Evolutionary conservation across 2,329 filamentous ascomycete genomes (phyloP).

Genomic region (Stagonosporopsis chrysanthemi): DNA sequence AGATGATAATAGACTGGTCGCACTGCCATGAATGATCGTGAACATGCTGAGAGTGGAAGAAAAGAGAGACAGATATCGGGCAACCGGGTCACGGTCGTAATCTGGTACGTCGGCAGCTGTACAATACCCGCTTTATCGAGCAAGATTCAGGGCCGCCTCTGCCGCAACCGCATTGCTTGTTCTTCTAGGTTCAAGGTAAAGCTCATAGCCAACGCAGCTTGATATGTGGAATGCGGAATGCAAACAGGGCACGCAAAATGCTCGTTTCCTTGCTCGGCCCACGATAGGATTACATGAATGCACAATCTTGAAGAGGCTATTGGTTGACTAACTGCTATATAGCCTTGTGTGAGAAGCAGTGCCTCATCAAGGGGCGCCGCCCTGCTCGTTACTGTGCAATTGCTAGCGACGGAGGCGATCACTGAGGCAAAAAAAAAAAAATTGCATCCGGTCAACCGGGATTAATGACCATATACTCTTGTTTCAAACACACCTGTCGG

Average conservation of each 20-base stretch:
- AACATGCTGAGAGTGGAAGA: not conserved
- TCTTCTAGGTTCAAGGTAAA: not conserved
- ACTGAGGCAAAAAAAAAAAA: not conserved
- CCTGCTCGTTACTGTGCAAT: not conserved
- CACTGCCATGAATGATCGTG: not conserved
- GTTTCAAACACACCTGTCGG: constrained; percentile 2
- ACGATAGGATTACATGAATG: not conserved
- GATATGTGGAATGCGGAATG: not conserved
- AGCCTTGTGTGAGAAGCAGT: not conserved
- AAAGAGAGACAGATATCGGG: not conserved
- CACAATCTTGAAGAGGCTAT: not conserved
- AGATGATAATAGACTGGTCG: not conserved
- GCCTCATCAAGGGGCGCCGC: too few species aligned
- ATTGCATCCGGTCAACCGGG: not conserved
- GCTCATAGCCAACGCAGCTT: not conserved
- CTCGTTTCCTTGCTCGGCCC: not conserved
- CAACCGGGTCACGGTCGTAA: not conserved
- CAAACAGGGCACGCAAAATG: not conserved
- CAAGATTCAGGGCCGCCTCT: not conserved
- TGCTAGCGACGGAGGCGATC: not conserved
- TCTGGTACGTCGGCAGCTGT: not conserved
- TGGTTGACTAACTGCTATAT: not conserved
- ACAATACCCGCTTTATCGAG: not conserved
- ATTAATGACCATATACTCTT: not conserved
- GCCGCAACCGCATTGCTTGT: not conserved